Evolutionary conservation across 208 protist genomes (phyloP).

Genomic region (Herpetomonas samuelpessoai): DNA sequence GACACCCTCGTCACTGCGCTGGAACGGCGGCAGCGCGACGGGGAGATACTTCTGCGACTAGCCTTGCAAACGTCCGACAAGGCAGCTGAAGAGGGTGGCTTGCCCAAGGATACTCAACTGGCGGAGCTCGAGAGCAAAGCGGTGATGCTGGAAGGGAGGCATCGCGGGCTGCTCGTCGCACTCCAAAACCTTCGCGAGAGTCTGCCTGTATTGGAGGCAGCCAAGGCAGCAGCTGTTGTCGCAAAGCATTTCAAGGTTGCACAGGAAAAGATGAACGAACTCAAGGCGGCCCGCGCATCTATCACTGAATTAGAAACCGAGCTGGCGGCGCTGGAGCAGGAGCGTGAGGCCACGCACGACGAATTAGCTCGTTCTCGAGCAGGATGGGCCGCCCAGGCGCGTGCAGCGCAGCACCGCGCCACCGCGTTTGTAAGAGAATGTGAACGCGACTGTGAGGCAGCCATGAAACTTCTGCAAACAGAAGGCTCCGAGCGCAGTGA

Average conservation of each 20-base stretch:
- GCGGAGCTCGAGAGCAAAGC: slow-evolving; percentile 2
- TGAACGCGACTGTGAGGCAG: too few species aligned
- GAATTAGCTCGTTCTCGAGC: too few species aligned
- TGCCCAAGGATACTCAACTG: too few species aligned
- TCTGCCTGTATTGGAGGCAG: slow-evolving; percentile 26
- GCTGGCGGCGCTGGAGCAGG: too few species aligned
- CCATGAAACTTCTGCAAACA: too few species aligned
- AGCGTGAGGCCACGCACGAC: too few species aligned
- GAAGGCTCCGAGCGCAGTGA: too few species aligned
- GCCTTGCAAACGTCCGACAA: background rate
- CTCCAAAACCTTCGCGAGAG: slow-evolving; percentile 12
- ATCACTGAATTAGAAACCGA: too few species aligned
- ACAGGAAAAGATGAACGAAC: slow-evolving; percentile 26
- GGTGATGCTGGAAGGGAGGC: slow-evolving; percentile 5
- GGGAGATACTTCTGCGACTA: too few species aligned
- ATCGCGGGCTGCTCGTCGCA: slow-evolving; percentile 5
- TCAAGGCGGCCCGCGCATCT: slow-evolving; percentile 12
- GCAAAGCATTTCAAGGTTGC: slow-evolving; percentile 47
- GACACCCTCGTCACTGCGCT: background rate
- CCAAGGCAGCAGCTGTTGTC: slow-evolving; percentile 35
- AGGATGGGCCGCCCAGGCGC: too few species aligned
- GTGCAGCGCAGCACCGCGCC: too few species aligned
- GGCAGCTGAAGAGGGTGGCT: background rate
- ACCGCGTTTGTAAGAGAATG: too few species aligned
- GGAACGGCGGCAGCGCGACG: background rate